Base-by-base conservation (phyloP, 768 basidiomycete species). In the Leccinum obscurum region DNA sequence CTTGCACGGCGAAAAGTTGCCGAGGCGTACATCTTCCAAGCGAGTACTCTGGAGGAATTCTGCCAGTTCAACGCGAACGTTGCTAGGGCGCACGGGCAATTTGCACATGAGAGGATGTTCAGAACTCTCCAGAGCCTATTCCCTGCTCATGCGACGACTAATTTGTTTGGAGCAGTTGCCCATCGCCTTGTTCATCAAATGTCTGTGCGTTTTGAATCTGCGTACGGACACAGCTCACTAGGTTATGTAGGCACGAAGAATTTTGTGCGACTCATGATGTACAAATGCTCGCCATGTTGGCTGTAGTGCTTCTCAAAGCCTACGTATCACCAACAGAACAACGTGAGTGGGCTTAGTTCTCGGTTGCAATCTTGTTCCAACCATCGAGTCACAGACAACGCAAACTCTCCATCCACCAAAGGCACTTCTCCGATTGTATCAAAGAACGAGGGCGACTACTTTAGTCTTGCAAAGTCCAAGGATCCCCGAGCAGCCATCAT, bases 211-310 rank as follows among this genome's bases (percentile, higher is more conserved):
- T 61, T 50, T 28, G 7, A n/a, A 22, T 35, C 13, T 55, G 52
- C n/a, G 39, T 15, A 34, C 32, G 37, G 44, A 56, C 32, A 26
- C 24, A 14, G 22, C 62, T 62, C 8, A 62, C 55, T 20, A 3
- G 59, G 30, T 37, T 59, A 6, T 26, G 17, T 50, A 85, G 85
- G 62, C 78, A 83, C 37, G 59, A 64, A 4, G 77, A 83, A 58
- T 74, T 83, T 32, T 71, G 76, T 14, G 65, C 62, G 7, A 77
- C 76, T 35, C 90, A 84, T 66, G 90, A 94, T 66, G 71, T 93
- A 1, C 91, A 93, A 66, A 87, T 92, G 86, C 77, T 94, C 15
- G 90, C 89, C 0, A 92, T 94, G 84, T 61, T 92, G 4, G 79
- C 90, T 0, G 77, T 84, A 52, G 72, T 92, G n/a, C 74, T 93